phyloP scores from a whole-genome alignment of 257 asterid species.

The Fraxinus excelsior region DNA sequence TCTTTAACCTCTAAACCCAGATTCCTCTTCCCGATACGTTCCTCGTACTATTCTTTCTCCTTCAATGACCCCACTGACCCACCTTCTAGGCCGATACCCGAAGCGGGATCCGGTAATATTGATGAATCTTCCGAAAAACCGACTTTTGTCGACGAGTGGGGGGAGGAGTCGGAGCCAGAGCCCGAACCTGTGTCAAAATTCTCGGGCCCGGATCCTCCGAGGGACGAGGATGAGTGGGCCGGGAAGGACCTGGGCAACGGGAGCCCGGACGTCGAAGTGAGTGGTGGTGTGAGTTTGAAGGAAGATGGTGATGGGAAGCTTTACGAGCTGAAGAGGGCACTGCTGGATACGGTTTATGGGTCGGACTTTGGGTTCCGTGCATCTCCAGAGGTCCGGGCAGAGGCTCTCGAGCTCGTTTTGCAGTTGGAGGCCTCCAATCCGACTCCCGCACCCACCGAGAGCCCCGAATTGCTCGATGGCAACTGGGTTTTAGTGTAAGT shows the following conservation, averaged over 20 bases:
- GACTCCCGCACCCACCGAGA: conserved; percentile 72
- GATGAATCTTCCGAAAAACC: conserved; percentile 30
- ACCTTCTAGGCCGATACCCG: conserved; percentile 20
- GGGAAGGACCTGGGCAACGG: conserved; percentile 49
- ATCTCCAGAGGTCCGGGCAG: conserved; percentile 80
- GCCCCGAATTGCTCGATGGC: conserved; percentile 80
- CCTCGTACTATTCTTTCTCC: conserved; percentile 26
- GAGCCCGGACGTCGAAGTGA: conserved; percentile 35
- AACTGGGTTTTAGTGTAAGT: conserved; percentile 89
- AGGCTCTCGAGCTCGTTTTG: conserved; percentile 74
- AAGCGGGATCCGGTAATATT: conserved; percentile 21
- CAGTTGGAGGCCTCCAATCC: conserved; percentile 93
- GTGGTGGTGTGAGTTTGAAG: conserved; percentile 11
- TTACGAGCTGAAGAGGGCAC: conserved; percentile 64
- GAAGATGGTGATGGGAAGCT: conserved; percentile 43
- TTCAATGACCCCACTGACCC: conserved; percentile 33
- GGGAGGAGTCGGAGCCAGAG: conserved; percentile 68
- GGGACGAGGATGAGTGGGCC: conserved; percentile 76
- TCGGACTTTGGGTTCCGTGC: conserved; percentile 80
- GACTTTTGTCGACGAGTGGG: conserved; percentile 70
- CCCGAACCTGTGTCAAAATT: conserved; percentile 49
- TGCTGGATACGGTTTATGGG: conserved; percentile 79
- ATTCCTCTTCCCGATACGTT: conserved; percentile 32
- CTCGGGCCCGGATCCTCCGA: conserved; percentile 65
- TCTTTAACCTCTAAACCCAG: conserved; percentile 31